Conservation (phyloP, 1,284 basidiomycete genomes). For the Gomphus sp. region DNA sequence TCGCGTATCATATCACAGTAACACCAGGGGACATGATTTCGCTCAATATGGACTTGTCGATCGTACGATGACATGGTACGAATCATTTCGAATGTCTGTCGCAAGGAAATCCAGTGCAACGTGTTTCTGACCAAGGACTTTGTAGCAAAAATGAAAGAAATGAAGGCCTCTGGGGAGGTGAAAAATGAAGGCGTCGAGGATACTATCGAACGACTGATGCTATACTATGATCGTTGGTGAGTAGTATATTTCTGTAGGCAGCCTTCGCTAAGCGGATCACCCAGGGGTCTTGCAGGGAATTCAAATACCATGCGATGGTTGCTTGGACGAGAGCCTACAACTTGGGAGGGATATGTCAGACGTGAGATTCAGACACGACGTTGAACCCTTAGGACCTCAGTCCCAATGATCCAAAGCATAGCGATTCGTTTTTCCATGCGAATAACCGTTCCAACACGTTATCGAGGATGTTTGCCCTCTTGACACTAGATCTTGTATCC, state of each 20-base stretch:
- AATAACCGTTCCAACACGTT: not conserved
- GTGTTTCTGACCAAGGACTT: not conserved
- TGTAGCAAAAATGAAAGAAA: conserved; percentile 9
- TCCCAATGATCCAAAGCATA: not conserved
- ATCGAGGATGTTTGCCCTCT: not conserved
- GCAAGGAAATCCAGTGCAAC: conserved; percentile 14
- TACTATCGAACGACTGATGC: conserved; percentile 21
- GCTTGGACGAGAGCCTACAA: conserved; percentile 22
- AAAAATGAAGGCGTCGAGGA: conserved; percentile 16
- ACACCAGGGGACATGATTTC: conserved; percentile 21
- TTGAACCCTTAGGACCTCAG: not conserved
- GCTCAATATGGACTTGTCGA: conserved; percentile 24
- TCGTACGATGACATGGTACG: conserved; percentile 21
- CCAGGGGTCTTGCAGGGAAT: conserved; percentile 24
- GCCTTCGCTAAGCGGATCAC: not conserved
- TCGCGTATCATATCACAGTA: conserved; percentile 19
- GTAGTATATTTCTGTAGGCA: not conserved
- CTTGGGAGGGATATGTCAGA: conserved; percentile 3
- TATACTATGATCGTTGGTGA: conserved; percentile 23
- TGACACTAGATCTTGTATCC: no score
- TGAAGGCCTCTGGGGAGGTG: conserved; percentile 11
- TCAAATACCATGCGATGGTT: conserved; percentile 23
- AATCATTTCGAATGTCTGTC: conserved; percentile 14
- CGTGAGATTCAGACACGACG: not conserved
- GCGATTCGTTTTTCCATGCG: not conserved